Conservation (phyloP, 2,329 filamentous ascomycete species). For the Fonsecaea pugnacius region DNA sequence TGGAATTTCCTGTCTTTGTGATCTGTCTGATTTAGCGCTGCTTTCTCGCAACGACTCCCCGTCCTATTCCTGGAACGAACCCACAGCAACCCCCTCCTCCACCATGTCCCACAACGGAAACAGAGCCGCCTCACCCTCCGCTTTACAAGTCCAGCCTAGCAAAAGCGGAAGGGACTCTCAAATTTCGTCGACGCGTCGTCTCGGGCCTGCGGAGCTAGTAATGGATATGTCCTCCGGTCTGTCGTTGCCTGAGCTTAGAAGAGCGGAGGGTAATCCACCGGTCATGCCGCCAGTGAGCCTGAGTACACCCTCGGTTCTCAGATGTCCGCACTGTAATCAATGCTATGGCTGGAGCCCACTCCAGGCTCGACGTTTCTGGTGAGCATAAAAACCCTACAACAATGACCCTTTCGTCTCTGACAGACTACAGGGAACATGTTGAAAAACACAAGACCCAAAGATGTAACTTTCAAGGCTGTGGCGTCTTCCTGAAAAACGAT, state of each 20-base stretch:
- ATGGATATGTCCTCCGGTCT: background rate
- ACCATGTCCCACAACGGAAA: background rate
- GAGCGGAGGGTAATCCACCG: background rate
- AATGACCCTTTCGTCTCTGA: background rate
- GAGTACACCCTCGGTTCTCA: background rate
- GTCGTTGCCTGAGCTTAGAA: background rate
- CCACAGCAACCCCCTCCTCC: background rate
- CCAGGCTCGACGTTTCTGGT: background rate
- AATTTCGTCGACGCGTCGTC: background rate
- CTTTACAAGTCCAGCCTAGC: background rate
- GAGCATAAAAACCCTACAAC: background rate
- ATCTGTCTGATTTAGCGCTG: background rate
- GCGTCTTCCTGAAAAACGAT: background rate
- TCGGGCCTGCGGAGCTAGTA: background rate
- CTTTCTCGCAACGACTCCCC: background rate
- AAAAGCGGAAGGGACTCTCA: background rate
- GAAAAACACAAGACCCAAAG: background rate
- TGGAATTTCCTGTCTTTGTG: slow-evolving; percentile 3
- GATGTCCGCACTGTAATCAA: background rate
- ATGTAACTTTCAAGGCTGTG: background rate
- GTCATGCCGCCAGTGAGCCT: background rate
- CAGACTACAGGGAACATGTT: background rate
- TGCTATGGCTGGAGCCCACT: background rate
- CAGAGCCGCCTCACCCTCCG: background rate
- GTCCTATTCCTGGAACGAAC: background rate